Base-by-base conservation (phyloP, 2,329 filamentous ascomycete species). In the Blastomyces silverae region DNA sequence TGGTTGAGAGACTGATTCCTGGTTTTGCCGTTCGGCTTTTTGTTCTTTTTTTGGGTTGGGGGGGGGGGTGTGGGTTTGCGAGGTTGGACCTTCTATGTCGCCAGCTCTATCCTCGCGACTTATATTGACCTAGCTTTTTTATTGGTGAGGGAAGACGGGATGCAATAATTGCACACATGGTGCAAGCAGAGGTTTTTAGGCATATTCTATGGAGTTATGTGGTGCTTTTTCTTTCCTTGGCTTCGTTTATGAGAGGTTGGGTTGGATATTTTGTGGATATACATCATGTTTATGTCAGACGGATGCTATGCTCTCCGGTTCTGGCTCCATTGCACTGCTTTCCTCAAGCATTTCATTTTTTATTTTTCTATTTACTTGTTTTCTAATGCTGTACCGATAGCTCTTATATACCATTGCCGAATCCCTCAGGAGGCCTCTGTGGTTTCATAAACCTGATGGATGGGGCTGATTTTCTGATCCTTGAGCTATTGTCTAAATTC, bases 1-100 rank as follows among this genome's bases (percentile, higher is more conserved):
- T 99, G 94, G 91, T 78, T 97, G 72, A 83, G 87, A 71, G 92
- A 96, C 78, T 97, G 79, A 87, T 66, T 61, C 31, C 8, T 17
- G 5, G 25, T 25, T 28, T 61, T 34, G 4, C 37, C 4, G 25
- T 62, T 63, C 62, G 65, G 67, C 55, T 34, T 34, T 66, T 67
- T 63, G 28, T 65, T 64, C 25, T 17, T 61, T 58, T 64, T 25
- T 17, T 56, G n/a, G n/a, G n/a, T n/a, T n/a, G n/a, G n/a, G n/a
- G n/a, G n/a, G n/a, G n/a, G n/a, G n/a, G n/a, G n/a, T n/a, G 55
- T 61, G 56, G 53, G n/a, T 46, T 37, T 31, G 11, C 34, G 31
- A 53, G 11, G 22, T 11, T 52, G n/a, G n/a, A n/a, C 48, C 48
- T 13, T 2, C 34, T 28, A 25, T 53, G 31, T 22, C 28, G 50